These are phyloP conservation scores for Penicillium nordicum DNA, from an alignment of 2,329 filamentous ascomycete species.

Conservation along the genomic window DNA sequence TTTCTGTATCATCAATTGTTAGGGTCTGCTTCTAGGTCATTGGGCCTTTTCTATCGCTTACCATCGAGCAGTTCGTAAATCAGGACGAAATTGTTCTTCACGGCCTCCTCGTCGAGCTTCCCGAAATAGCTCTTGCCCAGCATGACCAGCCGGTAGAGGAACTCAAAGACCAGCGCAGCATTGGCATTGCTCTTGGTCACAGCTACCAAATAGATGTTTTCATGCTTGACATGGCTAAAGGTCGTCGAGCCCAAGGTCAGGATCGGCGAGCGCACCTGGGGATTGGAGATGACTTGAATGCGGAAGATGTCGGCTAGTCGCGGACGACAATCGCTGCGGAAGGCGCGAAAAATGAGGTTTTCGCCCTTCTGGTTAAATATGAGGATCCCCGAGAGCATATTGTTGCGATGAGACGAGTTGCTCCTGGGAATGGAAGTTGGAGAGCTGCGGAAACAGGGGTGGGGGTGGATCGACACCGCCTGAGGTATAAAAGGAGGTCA, in stretches of 20 bases:
- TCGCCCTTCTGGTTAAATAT: slow-evolving; percentile 99
- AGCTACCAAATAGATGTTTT: slow-evolving; percentile 97
- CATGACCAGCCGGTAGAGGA: slow-evolving; percentile 85
- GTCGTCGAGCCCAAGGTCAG: slow-evolving; percentile 95
- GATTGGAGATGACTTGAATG: slow-evolving; percentile 98
- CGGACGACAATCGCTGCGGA: slow-evolving; percentile 96
- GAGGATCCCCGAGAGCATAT: slow-evolving; percentile 93
- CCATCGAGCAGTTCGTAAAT: slow-evolving; percentile 96
- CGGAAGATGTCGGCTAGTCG: slow-evolving; percentile 98
- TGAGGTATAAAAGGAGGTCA: slow-evolving; percentile 11
- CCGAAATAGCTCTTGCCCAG: slow-evolving; percentile 95
- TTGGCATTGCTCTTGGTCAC: slow-evolving; percentile 99
- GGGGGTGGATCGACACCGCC: slow-evolving; percentile 21
- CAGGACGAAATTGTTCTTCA: slow-evolving; percentile 99
- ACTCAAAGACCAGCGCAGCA: slow-evolving; percentile 95
- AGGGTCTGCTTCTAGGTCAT: neutral
- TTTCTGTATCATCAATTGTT: slow-evolving; percentile 59
- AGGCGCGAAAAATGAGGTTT: slow-evolving; percentile 98
- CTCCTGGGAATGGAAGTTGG: slow-evolving; percentile 11
- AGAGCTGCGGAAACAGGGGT: slow-evolving; percentile 14
- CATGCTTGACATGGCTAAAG: slow-evolving; percentile 98
- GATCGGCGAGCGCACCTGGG: slow-evolving; percentile 95
- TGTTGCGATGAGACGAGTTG: slow-evolving; percentile 32
- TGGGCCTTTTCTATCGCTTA: slow-evolving; percentile 39
- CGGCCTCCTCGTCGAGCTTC: slow-evolving; percentile 98